These are phyloP conservation scores for Phytophthora lateralis DNA, from an alignment of 352 stramenopile species.

Conservation along the genomic window DNA sequence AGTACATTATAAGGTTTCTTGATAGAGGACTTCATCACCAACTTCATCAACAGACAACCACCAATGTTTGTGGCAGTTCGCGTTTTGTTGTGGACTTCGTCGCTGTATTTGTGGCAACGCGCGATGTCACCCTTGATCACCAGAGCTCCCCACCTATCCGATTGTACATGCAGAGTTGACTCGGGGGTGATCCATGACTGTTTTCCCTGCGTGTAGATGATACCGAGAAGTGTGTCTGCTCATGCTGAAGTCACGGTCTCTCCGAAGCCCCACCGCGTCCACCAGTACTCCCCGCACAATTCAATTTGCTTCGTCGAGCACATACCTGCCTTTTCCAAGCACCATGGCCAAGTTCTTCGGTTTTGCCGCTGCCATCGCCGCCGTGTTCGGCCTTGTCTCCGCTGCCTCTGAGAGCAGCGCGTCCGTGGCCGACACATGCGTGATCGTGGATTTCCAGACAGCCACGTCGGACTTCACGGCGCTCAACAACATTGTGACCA, in stretches of 20 bases:
- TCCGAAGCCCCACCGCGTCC: neutral
- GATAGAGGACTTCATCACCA: neutral
- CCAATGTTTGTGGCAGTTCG: slow-evolving; percentile 15
- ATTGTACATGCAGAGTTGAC: slow-evolving; percentile 11
- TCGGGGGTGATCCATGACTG: slow-evolving; percentile 18
- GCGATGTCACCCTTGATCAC: slow-evolving; percentile 20
- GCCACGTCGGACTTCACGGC: slow-evolving; percentile 47
- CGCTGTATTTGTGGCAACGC: slow-evolving; percentile 15
- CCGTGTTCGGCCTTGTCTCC: slow-evolving; percentile 18
- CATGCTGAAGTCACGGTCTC: neutral
- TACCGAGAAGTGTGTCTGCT: slow-evolving; percentile 15
- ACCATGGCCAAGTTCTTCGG: slow-evolving; percentile 30
- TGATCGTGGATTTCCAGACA: slow-evolving; percentile 48
- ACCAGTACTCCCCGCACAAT: slow-evolving; percentile 14
- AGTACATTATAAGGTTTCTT: neutral
- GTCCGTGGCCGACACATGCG: slow-evolving; percentile 40
- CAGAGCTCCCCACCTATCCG: slow-evolving; percentile 22
- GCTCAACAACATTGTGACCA: slow-evolving; percentile 54
- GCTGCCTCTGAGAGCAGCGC: slow-evolving; percentile 25
- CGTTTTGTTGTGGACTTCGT: slow-evolving; percentile 2
- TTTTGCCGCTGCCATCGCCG: slow-evolving; percentile 11
- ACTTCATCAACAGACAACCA: neutral
- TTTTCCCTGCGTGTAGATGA: slow-evolving; percentile 11
- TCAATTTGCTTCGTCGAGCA: slow-evolving; percentile 33
- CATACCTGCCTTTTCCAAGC: slow-evolving; percentile 25